phyloP scores from a whole-genome alignment of 495 filamentous ascomycete species.

The Aspergillus saccharolyticus region DNA sequence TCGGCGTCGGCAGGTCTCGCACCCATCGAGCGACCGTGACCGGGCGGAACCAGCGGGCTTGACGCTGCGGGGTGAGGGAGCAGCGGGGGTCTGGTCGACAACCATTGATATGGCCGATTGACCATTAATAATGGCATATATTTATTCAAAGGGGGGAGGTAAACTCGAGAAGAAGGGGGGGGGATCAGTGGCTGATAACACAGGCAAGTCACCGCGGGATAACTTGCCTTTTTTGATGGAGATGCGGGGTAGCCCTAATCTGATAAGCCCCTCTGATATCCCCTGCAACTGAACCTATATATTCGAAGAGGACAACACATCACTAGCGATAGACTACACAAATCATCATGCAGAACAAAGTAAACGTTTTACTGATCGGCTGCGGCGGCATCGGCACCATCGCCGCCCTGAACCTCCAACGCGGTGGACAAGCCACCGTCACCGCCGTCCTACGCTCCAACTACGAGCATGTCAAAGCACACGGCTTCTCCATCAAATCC shows the following conservation, averaged over 20 bases:
- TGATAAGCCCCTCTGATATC: neutral
- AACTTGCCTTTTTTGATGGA: neutral
- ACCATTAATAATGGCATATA: neutral
- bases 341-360: slow-evolving; percentile 9
- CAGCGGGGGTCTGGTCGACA: neutral
- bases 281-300: neutral
- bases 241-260: neutral
- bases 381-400: slow-evolving; percentile 49
- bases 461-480: slow-evolving; percentile 39
- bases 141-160: neutral
- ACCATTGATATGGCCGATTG: neutral
- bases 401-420: slow-evolving; percentile 43
- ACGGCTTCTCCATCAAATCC: slow-evolving; percentile 52
- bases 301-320: neutral
- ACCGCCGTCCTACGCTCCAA: slow-evolving; percentile 54
- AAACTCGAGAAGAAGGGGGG: neutral
- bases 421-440: slow-evolving; percentile 32
- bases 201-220: neutral
- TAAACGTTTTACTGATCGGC: slow-evolving; percentile 40
- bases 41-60: neutral
- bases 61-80: neutral
- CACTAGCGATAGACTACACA: too few species aligned
- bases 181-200: neutral
- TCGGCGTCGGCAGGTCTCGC: slow-evolving; percentile 19
- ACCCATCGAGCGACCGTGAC: slow-evolving; percentile 9